Evolutionary conservation across 306 rosid genomes (phyloP), one percentile per base, ranked within the genome.

Genomic region (Malus asiatica): DNA sequence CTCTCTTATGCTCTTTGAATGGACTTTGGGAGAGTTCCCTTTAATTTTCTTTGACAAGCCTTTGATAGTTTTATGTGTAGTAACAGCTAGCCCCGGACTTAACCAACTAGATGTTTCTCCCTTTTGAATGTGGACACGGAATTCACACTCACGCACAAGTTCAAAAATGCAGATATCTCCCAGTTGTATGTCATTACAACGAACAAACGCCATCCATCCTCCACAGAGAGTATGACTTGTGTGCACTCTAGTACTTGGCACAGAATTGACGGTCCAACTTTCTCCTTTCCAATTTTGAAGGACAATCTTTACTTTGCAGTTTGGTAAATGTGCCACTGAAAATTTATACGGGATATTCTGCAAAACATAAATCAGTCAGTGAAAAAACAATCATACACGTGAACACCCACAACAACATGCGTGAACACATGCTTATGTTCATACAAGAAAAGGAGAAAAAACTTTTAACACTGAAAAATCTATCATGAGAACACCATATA

Each of bases 171-270:
- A 93, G 66, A 91, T 77, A 82, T 93, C 98, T 72, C 98, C 98
- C 68, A 91, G 72, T 74, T 83, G 86, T 76, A 93, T 76, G 84
- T 83, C 89, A 81, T 93, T 93, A 66, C 83, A 86, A 60, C 98
- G 97, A 66, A 93, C 96, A 87, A 93, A 93, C 46, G 96, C 96
- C 91, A 91, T 84, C 98, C 97, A 93, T 78, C 98, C 98, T 66
- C 98, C 98, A 73, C 98, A 93, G n/a, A 93, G 90, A 32, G 93
- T 93, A 79, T 93, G 98, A 80, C 93, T 87, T 30, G 97, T 91
- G 83, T 93, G 86, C 80, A 93, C 97, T 87, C 98, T 88, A 74
- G 87, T 91, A 73, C 90, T 77, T 78, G 97, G 96, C 78, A 93
- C 93, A 74, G 98, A 91, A 84, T 93, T 93, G 76, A 93, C 98